Percentiles rank a stretch among this genome's conserved stretches.
phyloP scores from a whole-genome alignment of 768 basidiomycete genomes.

The Hericium alpestre region DNA sequence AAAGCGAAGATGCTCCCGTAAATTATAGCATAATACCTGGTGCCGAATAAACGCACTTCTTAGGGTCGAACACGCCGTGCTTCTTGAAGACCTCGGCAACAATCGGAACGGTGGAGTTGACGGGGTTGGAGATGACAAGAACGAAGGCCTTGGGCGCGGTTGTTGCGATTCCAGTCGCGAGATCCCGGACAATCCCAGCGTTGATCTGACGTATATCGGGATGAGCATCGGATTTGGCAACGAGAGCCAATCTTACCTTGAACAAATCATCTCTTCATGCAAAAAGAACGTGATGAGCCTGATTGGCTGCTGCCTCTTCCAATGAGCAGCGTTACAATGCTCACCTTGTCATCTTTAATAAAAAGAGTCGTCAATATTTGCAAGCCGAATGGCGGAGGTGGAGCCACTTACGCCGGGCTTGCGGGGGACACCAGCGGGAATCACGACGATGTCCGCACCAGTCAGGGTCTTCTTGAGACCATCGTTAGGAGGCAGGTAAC shows the following conservation, averaged over 20 bases:
- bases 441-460: constrained; percentile 85
- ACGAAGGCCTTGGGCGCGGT: constrained; percentile 82
- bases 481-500: constrained; percentile 70
- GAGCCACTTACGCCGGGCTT: constrained; percentile 73
- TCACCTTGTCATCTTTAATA: constrained; percentile 40
- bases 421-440: constrained; percentile 93
- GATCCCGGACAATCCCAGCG: constrained; percentile 89
- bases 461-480: constrained; percentile 74
- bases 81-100: constrained; percentile 94
- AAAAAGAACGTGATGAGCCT: constrained; percentile 1
- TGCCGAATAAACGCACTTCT: constrained; percentile 42
- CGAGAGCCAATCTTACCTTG: constrained; percentile 47
- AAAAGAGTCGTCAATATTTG: constrained; percentile 1
- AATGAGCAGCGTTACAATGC: constrained; percentile 6
- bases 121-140: constrained; percentile 97
- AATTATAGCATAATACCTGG: no score
- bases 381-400: neutral
- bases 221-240: constrained; percentile 3
- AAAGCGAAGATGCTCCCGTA: neutral
- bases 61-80: constrained; percentile 83
- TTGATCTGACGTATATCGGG: constrained; percentile 58
- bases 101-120: constrained; percentile 98
- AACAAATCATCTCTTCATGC: constrained; percentile 78
- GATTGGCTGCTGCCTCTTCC: constrained; percentile 1
- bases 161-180: constrained; percentile 83